phyloP scores from a whole-genome alignment of 2,329 filamentous ascomycete species.

The Myriosclerotinia scirpicola region DNA sequence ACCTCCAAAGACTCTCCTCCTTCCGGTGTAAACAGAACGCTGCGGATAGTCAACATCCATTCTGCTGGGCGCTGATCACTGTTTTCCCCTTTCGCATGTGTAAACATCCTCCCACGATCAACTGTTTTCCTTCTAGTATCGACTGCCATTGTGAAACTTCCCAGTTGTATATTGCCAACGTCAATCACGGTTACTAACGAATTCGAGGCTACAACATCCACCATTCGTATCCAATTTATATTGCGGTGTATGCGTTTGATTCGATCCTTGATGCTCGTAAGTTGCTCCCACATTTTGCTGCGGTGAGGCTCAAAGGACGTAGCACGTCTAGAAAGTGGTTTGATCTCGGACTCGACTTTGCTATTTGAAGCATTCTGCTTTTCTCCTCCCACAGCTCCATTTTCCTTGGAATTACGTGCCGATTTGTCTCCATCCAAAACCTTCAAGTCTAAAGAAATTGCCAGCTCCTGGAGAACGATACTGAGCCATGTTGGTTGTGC shows the following conservation, averaged over 20 bases:
- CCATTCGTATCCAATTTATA: conserved; percentile 83
- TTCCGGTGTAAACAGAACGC: conserved; percentile 83
- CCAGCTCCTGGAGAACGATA: conserved; percentile 81
- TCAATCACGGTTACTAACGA: conserved; percentile 74
- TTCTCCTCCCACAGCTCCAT: conserved; percentile 35
- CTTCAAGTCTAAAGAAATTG: conserved; percentile 76
- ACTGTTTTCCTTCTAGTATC: conserved; percentile 91
- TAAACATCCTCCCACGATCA: conserved; percentile 84
- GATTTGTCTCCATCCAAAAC: conserved; percentile 54
- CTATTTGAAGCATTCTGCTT: conserved; percentile 29
- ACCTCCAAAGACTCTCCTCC: conserved; percentile 83
- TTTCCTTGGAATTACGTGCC: conserved; percentile 31
- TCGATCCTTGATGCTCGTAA: conserved; percentile 77
- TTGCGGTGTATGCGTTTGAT: conserved; percentile 84
- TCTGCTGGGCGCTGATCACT: conserved; percentile 75
- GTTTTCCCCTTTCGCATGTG: conserved; percentile 67
- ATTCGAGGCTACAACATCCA: conserved; percentile 84
- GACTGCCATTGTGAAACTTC: conserved; percentile 79
- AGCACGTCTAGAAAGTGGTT: conserved; percentile 31
- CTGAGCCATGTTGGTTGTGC: conserved; percentile 97
- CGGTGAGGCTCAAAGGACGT: conserved; percentile 44
- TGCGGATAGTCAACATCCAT: conserved; percentile 86
- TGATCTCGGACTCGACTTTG: conserved; percentile 30
- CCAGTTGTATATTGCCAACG: conserved; percentile 82
- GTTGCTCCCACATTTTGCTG: conserved; percentile 76